Base-by-base conservation (phyloP, 495 filamentous ascomycete genomes). In the Neurospora africana region DNA sequence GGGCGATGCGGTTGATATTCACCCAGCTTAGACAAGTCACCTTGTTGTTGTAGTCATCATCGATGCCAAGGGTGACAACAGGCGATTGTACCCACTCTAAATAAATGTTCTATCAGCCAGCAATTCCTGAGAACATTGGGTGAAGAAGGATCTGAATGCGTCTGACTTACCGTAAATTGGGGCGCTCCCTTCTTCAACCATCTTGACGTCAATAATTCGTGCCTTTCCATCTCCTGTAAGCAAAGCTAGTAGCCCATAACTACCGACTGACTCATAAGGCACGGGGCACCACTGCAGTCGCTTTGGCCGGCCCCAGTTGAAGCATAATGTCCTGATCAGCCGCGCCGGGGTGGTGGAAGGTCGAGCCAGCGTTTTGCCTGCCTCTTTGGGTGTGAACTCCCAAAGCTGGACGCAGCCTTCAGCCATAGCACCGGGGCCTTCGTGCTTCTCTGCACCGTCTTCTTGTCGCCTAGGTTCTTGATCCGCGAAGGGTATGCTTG, bases 21-120 rank as follows among this genome's bases (percentile, higher is more conserved):
- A 83, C 75, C 84, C 84, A 86, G 17, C 82, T 79, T 37, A 86
- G 80, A 75, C 81, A 83, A 38, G 82, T 84, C n/a, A 82, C 82
- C 27, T 79, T 76, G 68, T 85, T 73, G 53, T 79, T 79, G 76
- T 83, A 77, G 72, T 85, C 84, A 30, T 76, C 78, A 0, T 75
- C 73, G 35, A 81, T 78, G 35, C 79, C 78, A 35, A 87, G 81
- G 19, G 80, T 78, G 0, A 72, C 79, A 68, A 83, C 75, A n/a
- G 84, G 80, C 7, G 77, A 68, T 21, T 82, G 74, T 4, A 85
- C 72, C 75, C 79, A 79, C 71, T 83, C 84, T 85, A 47, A 0
- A 68, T 21, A 17, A 21, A 36, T 2, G 27, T 61, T 33, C 21
- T 58, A 19, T 65, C 6, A 65, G 53, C 15, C 53, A 19, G 53